A percentile compares a stretch with the other conserved stretches of the same genome.
Evolutionary conservation across 768 basidiomycete genomes (phyloP).

Genomic region (Suillus subalutaceus): DNA sequence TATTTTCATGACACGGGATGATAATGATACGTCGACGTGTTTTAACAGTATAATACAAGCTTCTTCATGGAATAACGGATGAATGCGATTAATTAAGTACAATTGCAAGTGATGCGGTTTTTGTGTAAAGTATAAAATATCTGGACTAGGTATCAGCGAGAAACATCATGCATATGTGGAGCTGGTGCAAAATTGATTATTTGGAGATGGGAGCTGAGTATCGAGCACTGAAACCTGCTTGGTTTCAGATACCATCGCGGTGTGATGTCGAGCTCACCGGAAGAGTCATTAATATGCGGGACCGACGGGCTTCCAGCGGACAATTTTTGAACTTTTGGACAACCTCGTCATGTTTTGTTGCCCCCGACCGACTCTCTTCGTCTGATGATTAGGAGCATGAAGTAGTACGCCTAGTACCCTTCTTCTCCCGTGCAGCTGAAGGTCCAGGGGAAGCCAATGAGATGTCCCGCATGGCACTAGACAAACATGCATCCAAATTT

Average conservation of each 20-base stretch:
- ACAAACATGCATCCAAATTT: conserved; percentile 1
- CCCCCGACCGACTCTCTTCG: neutral
- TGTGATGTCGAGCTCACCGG: neutral
- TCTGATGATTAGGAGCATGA: neutral
- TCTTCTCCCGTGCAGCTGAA: neutral
- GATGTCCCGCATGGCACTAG: conserved; percentile 1
- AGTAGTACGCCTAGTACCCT: neutral
- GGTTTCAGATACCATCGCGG: neutral
- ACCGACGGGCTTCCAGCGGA: neutral
- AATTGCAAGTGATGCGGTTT: neutral
- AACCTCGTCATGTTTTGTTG: neutral
- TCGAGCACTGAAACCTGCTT: neutral
- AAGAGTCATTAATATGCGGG: neutral
- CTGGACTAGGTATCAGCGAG: neutral
- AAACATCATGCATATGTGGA: neutral
- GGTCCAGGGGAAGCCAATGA: conserved; percentile 4
- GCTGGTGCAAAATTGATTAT: neutral
- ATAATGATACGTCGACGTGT: neutral
- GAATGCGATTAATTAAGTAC: neutral
- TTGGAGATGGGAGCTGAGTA: too few relatives aligned
- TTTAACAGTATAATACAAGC: neutral
- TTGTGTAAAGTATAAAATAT: neutral
- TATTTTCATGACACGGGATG: neutral
- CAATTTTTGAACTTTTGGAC: neutral
- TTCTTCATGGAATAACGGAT: neutral